These are phyloP conservation scores for Scorias spongiosa DNA, from an alignment of 2,329 filamentous ascomycete species.

Conservation along the genomic window DNA sequence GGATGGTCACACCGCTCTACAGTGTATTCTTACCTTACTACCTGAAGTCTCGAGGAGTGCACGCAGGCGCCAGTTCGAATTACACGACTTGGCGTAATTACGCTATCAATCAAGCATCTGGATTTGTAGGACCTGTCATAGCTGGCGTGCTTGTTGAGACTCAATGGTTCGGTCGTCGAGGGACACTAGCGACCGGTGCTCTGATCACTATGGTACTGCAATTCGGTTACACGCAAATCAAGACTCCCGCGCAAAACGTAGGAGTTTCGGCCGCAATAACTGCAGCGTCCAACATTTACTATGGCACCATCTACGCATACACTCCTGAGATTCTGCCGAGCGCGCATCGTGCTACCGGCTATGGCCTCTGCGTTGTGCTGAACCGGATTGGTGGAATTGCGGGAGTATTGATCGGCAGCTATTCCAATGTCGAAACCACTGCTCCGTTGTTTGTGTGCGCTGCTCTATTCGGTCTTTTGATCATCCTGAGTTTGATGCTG, in stretches of 20 bases:
- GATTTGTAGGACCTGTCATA: constrained; percentile 5
- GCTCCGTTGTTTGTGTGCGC: constrained; percentile 15
- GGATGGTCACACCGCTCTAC: constrained; percentile 5
- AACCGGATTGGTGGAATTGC: constrained; percentile 14
- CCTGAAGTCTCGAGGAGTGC: constrained; percentile 6
- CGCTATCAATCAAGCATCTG: constrained; percentile 8
- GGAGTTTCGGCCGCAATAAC: constrained; percentile 10
- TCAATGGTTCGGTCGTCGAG: constrained; percentile 10
- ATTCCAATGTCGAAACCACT: constrained; percentile 13
- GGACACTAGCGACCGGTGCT: constrained; percentile 12
- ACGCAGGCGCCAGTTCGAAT: constrained; percentile 4
- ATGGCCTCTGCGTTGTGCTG: constrained; percentile 12
- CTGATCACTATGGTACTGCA: constrained; percentile 11
- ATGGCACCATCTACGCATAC: constrained; percentile 13
- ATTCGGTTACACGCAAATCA: constrained; percentile 15
- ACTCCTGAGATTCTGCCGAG: constrained; percentile 11
- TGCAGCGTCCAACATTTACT: constrained; percentile 11
- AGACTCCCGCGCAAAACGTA: constrained; percentile 13
- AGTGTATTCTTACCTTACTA: constrained; percentile 9
- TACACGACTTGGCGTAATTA: constrained; percentile 11
- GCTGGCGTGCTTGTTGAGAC: constrained; percentile 10
- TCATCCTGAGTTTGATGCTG: constrained; percentile 11
- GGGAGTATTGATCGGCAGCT: constrained; percentile 13
- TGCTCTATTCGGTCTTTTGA: constrained; percentile 12
- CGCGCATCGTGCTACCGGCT: constrained; percentile 12